A percentile compares a stretch with the other conserved stretches of the same genome.
Conservation (phyloP, 192 early-diverging fungal genomes). For the Diversispora eburnea region DNA sequence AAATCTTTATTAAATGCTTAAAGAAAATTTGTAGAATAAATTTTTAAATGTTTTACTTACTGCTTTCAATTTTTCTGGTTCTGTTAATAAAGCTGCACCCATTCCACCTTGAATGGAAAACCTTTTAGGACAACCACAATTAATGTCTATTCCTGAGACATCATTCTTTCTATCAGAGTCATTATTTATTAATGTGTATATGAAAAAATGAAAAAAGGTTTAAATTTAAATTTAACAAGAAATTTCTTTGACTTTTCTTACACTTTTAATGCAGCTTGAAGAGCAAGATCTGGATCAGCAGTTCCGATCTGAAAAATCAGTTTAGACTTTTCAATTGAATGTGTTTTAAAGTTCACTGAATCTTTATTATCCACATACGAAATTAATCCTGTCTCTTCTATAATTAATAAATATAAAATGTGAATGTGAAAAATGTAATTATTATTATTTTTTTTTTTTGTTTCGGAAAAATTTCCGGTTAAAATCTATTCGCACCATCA, state of each 20-base stretch:
- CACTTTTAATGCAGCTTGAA: slow-evolving; percentile 80
- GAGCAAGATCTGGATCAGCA: slow-evolving; percentile 77
- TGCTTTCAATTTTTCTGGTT: slow-evolving; percentile 76
- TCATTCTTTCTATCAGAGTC: slow-evolving; percentile 60
- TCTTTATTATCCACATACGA: slow-evolving; percentile 66
- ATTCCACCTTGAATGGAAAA: slow-evolving; percentile 93
- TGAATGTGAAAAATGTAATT: not conserved
- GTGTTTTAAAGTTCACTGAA: slow-evolving; percentile 66
- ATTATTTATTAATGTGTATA: slow-evolving; percentile 2
- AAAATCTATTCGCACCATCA: slow-evolving; percentile 51
- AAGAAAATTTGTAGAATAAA: not conserved
- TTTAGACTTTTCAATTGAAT: slow-evolving; percentile 66
- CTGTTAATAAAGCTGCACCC: slow-evolving; percentile 85
- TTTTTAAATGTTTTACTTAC: slow-evolving; percentile 36
- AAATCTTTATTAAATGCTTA: not conserved
- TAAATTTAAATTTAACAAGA: slow-evolving; percentile 19
- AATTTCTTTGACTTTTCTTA: slow-evolving; percentile 40
- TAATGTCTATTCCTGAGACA: slow-evolving; percentile 89
- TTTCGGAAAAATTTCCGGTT: not conserved
- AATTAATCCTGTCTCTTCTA: slow-evolving; percentile 66
- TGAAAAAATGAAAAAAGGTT: not conserved
- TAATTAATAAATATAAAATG: not conserved
- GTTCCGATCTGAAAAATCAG: slow-evolving; percentile 95
- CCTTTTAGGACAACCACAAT: slow-evolving; percentile 96
- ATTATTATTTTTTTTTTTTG: not conserved